Conservation (phyloP, 2,329 filamentous ascomycete genomes). For the Penicillium olsonii region DNA sequence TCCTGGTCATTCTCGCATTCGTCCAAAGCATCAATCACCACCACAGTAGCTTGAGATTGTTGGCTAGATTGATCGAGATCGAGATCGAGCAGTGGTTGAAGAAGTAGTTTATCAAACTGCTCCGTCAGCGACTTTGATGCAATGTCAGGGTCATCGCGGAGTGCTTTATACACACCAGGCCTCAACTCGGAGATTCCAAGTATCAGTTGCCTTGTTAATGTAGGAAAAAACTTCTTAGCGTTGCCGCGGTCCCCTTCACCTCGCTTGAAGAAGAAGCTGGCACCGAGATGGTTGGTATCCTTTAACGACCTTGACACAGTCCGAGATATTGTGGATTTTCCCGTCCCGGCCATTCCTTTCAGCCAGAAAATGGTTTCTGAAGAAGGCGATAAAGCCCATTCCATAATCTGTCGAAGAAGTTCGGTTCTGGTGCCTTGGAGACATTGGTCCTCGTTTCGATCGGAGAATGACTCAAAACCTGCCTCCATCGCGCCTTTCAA, state of each 20-base stretch:
- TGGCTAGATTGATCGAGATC: neutral
- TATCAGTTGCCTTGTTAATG: slow-evolving; percentile 35
- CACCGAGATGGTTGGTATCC: neutral
- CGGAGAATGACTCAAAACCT: neutral
- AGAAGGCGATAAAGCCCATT: neutral
- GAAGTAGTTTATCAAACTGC: slow-evolving; percentile 33
- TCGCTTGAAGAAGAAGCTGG: neutral
- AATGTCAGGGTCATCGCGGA: slow-evolving; percentile 30
- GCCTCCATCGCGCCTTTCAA: neutral
- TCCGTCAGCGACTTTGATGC: slow-evolving; percentile 23
- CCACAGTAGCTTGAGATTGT: slow-evolving; percentile 9
- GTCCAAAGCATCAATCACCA: slow-evolving; percentile 33
- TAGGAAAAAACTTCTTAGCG: neutral
- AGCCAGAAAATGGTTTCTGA: neutral
- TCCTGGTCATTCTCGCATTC: slow-evolving; percentile 27
- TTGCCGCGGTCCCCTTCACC: neutral
- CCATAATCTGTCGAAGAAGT: neutral
- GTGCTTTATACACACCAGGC: slow-evolving; percentile 16
- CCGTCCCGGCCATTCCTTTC: neutral
- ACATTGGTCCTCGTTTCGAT: neutral
- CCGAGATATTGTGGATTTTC: neutral
- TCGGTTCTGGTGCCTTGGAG: slow-evolving; percentile 1
- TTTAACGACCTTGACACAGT: neutral
- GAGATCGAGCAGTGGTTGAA: slow-evolving; percentile 21
- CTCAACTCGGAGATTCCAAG: slow-evolving; percentile 29